These are phyloP conservation scores for Kodamaea leandrae DNA, from an alignment of 805 yeast genomes.

Conservation along the genomic window DNA sequence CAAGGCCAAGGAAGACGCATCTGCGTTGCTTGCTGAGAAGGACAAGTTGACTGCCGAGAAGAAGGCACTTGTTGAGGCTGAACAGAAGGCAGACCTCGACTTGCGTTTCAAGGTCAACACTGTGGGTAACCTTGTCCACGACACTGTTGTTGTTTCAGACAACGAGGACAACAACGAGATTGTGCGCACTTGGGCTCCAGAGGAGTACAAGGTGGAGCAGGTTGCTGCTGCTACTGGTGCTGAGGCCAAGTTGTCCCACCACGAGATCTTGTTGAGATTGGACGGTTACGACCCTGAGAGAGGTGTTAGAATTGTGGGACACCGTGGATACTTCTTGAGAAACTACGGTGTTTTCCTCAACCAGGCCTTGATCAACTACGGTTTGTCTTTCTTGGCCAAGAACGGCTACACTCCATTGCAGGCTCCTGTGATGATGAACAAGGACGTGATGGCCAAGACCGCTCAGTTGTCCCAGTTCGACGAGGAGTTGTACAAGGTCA, in stretches of 20 bases:
- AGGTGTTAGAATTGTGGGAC: slow-evolving; percentile 96
- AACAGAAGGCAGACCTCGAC: slow-evolving; percentile 74
- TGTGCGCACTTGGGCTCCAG: slow-evolving; percentile 86
- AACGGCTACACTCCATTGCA: slow-evolving; percentile 87
- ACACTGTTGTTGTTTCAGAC: slow-evolving; percentile 79
- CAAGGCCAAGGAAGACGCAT: slow-evolving; percentile 94
- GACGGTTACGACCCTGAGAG: slow-evolving; percentile 99
- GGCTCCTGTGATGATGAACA: slow-evolving; percentile 99
- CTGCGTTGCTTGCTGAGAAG: slow-evolving; percentile 77
- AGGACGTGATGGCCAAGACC: slow-evolving; percentile 98
- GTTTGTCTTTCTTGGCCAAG: slow-evolving; percentile 76
- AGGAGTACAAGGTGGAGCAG: slow-evolving; percentile 57
- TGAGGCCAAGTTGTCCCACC: slow-evolving; percentile 84
- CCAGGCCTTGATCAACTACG: slow-evolving; percentile 97
- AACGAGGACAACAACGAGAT: slow-evolving; percentile 91
- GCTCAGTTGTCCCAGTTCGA: slow-evolving; percentile 98
- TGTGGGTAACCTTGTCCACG: slow-evolving; percentile 93
- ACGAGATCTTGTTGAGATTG: slow-evolving; percentile 87
- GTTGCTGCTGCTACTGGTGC: slow-evolving; percentile 75
- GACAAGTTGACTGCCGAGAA: slow-evolving; percentile 71
- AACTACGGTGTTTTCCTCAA: slow-evolving; percentile 94
- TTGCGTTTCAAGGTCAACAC: slow-evolving; percentile 79
- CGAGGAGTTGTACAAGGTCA: slow-evolving; percentile 95
- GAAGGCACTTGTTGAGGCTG: slow-evolving; percentile 60
- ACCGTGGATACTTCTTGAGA: slow-evolving; percentile 96